Evolutionary conservation across 257 asterid species (phyloP), one percentile per base, ranked within the genome.

Genomic region (Przewalskia tangutica): DNA sequence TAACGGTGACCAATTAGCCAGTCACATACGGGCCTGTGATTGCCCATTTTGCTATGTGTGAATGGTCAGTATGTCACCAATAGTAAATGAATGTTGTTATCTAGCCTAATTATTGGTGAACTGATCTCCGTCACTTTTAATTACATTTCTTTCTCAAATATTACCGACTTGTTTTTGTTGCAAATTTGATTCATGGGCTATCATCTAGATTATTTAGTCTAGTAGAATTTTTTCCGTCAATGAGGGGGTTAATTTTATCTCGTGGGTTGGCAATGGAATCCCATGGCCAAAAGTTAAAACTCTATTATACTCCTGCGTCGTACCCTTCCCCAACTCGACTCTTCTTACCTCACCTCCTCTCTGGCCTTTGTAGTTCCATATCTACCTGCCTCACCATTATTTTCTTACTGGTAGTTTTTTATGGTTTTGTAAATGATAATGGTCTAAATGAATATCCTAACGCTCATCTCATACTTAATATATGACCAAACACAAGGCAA

Each of bases 61-160:
- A 89, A 79, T 85, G 91, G 89, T 89, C 90, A 88, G 91, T 87
- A 88, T 80, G 75, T 87, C 87, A 83, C 94, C 91, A 11, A 89
- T 16, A 89, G 79, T 67, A 48, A 79, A n/a, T 12, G 70, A 81
- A 63, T 23, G 73, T 87, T 86, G 90, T 82, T 82, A n/a, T 46
- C 67, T 65, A 64, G 88, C 84, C 70, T 60, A 13, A 50, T 12
- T 11, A 62, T 56, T 64, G 84, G 81, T 13, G n/a, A n/a, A n/a
- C n/a, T n/a, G n/a, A n/a, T n/a, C n/a, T n/a, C n/a, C n/a, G n/a
- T n/a, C 53, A 36, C 56, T 84, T 83, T 42, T 85, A 66, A 67
- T 81, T 82, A 82, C 82, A 87, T 80, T 75, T 48, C 40, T 40
- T 76, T n/a, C 56, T 46, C 85, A 67, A 20, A 34, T 70, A 66